Conservation (phyloP, 1,284 basidiomycete species). For the Xerocomus amazonicus region DNA sequence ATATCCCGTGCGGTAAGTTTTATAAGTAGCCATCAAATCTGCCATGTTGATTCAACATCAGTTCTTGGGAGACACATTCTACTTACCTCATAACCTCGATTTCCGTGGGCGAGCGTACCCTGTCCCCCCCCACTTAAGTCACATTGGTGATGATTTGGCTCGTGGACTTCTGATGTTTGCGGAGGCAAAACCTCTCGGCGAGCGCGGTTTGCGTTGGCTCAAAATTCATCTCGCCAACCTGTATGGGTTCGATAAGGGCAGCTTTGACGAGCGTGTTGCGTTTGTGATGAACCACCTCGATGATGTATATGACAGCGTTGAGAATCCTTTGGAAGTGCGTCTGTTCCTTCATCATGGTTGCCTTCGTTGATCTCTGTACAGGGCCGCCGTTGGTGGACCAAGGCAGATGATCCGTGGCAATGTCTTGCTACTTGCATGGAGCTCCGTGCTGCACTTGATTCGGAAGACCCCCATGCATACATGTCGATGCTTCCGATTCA, state of each 20-base stretch:
- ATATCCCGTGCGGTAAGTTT: constrained; percentile 83
- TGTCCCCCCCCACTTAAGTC: constrained; percentile 92
- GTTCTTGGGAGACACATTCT: constrained; percentile 87
- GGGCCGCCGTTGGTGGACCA: constrained; percentile 84
- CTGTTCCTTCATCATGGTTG: background rate
- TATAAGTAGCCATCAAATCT: background rate
- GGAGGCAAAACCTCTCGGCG: constrained; percentile 77
- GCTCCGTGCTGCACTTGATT: constrained; percentile 73
- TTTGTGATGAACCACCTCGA: constrained; percentile 76
- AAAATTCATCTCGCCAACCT: constrained; percentile 94
- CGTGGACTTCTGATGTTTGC: constrained; percentile 88
- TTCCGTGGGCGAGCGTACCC: constrained; percentile 98
- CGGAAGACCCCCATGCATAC: constrained; percentile 69
- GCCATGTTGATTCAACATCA: constrained; percentile 26
- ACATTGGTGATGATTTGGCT: constrained; percentile 94
- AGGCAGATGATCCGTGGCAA: constrained; percentile 97
- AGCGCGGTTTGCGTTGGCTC: constrained; percentile 78
- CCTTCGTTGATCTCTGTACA: constrained; percentile 26
- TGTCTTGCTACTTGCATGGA: constrained; percentile 92
- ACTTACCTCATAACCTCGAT: constrained; percentile 96
- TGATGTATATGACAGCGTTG: constrained; percentile 82
- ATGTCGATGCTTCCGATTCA: constrained; percentile 86
- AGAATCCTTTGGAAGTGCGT: constrained; percentile 75
- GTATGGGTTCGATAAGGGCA: constrained; percentile 94
- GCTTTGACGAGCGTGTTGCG: constrained; percentile 83